Conservation (phyloP, 1,284 basidiomycete species). For the Wallemia hederae region DNA sequence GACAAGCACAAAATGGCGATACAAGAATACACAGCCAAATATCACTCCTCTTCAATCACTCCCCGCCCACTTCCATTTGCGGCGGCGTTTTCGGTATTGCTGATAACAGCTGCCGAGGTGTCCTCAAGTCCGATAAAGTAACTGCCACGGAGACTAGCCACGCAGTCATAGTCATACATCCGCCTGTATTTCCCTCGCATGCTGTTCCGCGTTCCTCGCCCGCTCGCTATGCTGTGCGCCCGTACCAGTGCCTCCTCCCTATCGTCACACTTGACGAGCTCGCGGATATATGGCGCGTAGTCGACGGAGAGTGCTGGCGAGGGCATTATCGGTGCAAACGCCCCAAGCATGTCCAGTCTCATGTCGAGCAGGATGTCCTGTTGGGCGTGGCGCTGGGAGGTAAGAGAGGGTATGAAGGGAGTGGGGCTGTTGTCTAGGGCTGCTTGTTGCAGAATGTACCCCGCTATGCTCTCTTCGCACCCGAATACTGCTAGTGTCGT, state of each 20-base stretch:
- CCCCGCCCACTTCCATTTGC: no score
- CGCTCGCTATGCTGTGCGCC: not conserved
- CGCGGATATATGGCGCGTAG: not conserved
- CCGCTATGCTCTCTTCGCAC: not conserved
- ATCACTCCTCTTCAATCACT: no score
- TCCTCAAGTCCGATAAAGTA: no score
- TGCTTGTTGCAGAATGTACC: not conserved
- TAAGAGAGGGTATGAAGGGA: not conserved
- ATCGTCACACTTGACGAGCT: not conserved
- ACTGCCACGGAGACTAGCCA: not conserved
- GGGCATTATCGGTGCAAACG: not conserved
- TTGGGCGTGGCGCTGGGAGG: no score
- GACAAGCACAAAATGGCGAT: no score
- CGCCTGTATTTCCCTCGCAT: not conserved
- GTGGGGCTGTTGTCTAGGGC: no score
- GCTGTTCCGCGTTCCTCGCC: not conserved
- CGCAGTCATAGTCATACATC: not conserved
- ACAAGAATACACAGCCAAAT: no score
- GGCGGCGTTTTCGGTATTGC: no score
- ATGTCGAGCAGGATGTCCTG: not conserved
- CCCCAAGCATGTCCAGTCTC: not conserved
- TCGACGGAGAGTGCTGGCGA: not conserved
- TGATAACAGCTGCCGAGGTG: no score
- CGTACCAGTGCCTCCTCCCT: not conserved
- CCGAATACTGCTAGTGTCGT: not conserved